Evolutionary conservation across 1,139 yeast species (phyloP).

Genomic region (Debaryomyces nepalensis): DNA sequence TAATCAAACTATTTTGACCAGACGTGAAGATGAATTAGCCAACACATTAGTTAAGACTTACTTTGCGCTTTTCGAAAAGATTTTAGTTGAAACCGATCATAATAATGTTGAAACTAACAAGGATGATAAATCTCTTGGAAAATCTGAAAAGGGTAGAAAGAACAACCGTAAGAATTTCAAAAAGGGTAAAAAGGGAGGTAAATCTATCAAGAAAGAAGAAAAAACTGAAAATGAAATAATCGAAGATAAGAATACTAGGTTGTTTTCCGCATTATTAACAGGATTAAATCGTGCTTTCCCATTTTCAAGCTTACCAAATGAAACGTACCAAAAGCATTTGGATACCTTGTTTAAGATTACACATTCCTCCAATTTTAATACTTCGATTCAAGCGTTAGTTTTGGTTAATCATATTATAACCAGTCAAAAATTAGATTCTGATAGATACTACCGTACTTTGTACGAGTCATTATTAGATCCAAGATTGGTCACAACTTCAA

Average conservation of each 20-base stretch:
- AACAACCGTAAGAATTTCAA: slow-evolving; percentile 56
- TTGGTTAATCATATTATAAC: slow-evolving; percentile 77
- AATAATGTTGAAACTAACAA: slow-evolving; percentile 41
- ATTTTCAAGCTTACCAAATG: slow-evolving; percentile 76
- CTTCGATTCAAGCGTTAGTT: slow-evolving; percentile 90
- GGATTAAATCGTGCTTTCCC: slow-evolving; percentile 98
- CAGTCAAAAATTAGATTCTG: slow-evolving; percentile 60
- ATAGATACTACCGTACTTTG: slow-evolving; percentile 84
- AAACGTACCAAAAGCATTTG: slow-evolving; percentile 75
- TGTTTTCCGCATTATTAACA: slow-evolving; percentile 89
- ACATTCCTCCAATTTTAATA: slow-evolving; percentile 92
- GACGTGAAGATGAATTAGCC: slow-evolving; percentile 76
- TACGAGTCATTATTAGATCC: slow-evolving; percentile 90
- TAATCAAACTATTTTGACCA: slow-evolving; percentile 88
- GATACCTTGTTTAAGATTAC: slow-evolving; percentile 88
- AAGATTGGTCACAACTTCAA: slow-evolving; percentile 80
- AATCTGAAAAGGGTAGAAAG: slow-evolving; percentile 53
- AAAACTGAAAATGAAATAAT: slow-evolving; percentile 72
- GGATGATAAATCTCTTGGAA: slow-evolving; percentile 43
- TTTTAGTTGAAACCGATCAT: slow-evolving; percentile 69
- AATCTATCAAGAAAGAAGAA: slow-evolving; percentile 64
- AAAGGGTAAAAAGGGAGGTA: slow-evolving; percentile 77
- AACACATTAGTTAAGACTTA: slow-evolving; percentile 83
- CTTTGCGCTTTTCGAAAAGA: slow-evolving; percentile 82
- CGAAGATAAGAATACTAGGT: slow-evolving; percentile 83